phyloP scores from a whole-genome alignment of 495 filamentous ascomycete genomes.

The Daldinia bambusicola region DNA sequence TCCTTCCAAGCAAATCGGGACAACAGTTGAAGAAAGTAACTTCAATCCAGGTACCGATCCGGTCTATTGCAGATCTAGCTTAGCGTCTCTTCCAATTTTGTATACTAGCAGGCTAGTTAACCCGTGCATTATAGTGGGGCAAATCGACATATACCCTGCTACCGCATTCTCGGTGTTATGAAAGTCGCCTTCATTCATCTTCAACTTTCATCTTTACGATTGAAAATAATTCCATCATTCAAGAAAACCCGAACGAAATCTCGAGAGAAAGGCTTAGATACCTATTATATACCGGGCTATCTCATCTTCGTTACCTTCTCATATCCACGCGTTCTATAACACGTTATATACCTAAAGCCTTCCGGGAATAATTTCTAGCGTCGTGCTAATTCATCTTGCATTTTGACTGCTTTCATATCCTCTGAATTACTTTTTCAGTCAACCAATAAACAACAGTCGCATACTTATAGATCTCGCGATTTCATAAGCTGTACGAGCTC shows the following conservation, averaged over 20 bases:
- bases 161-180: conserved; percentile 14
- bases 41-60: conserved; percentile 25
- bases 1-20: conserved; percentile 1
- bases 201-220: conserved; percentile 16
- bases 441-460: not conserved
- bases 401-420: not conserved
- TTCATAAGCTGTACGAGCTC: not conserved
- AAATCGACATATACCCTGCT: conserved; percentile 24
- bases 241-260: not conserved
- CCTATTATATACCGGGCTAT: conserved; percentile 2
- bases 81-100: conserved; percentile 23
- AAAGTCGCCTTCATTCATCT: conserved; percentile 33
- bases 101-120: conserved; percentile 27
- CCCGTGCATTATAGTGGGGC: conserved; percentile 18
- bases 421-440: conserved; percentile 1
- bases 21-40: not conserved
- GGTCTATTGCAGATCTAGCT: conserved; percentile 12
- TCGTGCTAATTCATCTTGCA: not conserved
- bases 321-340: not conserved
- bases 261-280: not conserved
- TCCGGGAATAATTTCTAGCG: conserved; percentile 7
- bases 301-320: not conserved
- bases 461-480: not conserved
- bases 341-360: conserved; percentile 10
- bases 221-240: conserved; percentile 12